Evolutionary conservation across 2,329 filamentous ascomycete species (phyloP).

Genomic region (Fusarium veterinarium): DNA sequence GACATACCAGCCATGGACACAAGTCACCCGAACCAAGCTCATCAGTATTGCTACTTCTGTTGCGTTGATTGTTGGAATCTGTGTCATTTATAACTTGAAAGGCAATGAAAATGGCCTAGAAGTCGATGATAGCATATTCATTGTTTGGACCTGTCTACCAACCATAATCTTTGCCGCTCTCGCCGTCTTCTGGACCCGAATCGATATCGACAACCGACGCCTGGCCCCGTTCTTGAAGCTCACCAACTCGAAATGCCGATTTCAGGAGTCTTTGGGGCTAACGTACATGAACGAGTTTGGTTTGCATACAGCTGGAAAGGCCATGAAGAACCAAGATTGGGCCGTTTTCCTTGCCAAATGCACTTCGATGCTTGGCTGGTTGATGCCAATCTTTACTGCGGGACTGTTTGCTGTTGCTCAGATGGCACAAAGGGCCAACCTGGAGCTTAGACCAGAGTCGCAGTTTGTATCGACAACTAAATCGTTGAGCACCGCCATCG

Average conservation of each 20-base stretch:
- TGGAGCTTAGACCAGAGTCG: constrained; percentile 39
- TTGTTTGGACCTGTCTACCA: constrained; percentile 44
- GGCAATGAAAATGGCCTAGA: constrained; percentile 36
- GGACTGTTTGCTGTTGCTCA: constrained; percentile 43
- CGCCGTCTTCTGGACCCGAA: constrained; percentile 39
- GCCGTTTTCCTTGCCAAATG: constrained; percentile 44
- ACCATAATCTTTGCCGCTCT: constrained; percentile 39
- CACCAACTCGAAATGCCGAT: constrained; percentile 31
- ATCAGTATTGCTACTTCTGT: constrained; percentile 28
- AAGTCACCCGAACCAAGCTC: constrained; percentile 24
- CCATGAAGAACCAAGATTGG: constrained; percentile 43
- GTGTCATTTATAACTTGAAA: constrained; percentile 35
- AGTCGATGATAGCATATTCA: constrained; percentile 30
- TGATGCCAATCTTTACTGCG: constrained; percentile 46
- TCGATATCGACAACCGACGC: constrained; percentile 44
- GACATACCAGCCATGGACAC: constrained; percentile 44
- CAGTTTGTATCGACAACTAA: constrained; percentile 38
- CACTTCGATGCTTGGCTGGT: constrained; percentile 44
- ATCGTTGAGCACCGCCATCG: constrained; percentile 25
- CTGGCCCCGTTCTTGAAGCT: constrained; percentile 44
- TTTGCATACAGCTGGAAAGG: constrained; percentile 38
- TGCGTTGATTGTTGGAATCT: constrained; percentile 36
- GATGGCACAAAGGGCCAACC: constrained; percentile 27
- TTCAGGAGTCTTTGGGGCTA: constrained; percentile 41
- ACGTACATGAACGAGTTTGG: constrained; percentile 47